Evolutionary conservation across 177 flowering plant genomes (phyloP), one percentile per base, ranked within the genome.

Genomic region (Tripterygium wilfordii): DNA sequence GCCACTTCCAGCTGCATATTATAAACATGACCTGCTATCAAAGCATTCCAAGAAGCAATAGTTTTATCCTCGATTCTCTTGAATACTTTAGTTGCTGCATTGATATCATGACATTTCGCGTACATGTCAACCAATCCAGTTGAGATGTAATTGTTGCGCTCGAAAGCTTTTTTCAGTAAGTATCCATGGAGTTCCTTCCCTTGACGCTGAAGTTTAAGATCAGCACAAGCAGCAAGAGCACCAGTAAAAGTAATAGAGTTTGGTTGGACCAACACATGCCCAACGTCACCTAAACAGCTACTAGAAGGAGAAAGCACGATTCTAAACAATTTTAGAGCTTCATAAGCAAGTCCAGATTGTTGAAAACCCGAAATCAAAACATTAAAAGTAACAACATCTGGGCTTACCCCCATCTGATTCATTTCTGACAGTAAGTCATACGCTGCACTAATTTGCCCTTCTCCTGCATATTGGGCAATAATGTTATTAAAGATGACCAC

Each of bases 201-300:
- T n/a, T n/a, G n/a, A n/a, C n/a, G n/a, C n/a, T n/a, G n/a, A n/a
- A n/a, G n/a, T n/a, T n/a, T n/a, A n/a, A n/a, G n/a, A n/a, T n/a
- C n/a, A n/a, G n/a, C 68, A 62, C 77, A 73, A 13, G 85, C 79
- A 54, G 82, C 65, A n/a, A n/a, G 72, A 46, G 69, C 77, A 52
- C 68, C 51, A 10, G 67, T 62, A 29, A 51, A 23, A 5, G 75
- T 64, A 16, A 66, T 36, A 17, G 66, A 33, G 52, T 73, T 64
- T 21, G 79, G 77, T 52, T 26, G 53, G 32, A 56, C 16, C 38
- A 61, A 36, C 35, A 26, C 16, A 21, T 29, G n/a, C n/a, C n/a
- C n/a, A n/a, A n/a, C n/a, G n/a, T n/a, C n/a, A n/a, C n/a, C n/a
- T 25, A 9, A 40, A 15, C 25, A 26, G 8, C 42, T 40, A 43